Evolutionary conservation across 2,329 filamentous ascomycete genomes (phyloP).

Genomic region (Fonsecaea nubica): DNA sequence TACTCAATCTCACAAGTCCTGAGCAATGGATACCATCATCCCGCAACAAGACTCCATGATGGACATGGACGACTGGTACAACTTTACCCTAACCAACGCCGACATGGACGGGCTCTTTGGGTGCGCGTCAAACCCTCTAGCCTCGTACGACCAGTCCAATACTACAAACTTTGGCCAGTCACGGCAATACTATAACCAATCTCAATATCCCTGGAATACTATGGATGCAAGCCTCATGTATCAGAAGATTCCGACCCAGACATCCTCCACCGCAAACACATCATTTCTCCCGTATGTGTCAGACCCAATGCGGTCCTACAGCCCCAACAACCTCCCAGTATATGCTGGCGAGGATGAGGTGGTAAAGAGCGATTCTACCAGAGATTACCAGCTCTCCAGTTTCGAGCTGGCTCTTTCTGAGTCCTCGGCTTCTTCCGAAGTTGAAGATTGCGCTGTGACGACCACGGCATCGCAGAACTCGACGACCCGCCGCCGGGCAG

Average conservation of each 20-base stretch:
- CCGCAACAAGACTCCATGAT: not conserved
- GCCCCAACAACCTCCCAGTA: not conserved
- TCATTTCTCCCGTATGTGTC: not conserved
- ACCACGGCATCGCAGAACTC: not conserved
- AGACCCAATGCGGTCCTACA: not conserved
- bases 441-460: not conserved
- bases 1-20: not conserved
- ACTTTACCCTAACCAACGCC: not conserved
- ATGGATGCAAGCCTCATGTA: not conserved
- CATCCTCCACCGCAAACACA: not conserved
- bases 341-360: not conserved
- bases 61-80: constrained; percentile 6
- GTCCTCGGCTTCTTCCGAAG: not conserved
- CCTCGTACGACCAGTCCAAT: not conserved
- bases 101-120: not conserved
- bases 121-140: not conserved
- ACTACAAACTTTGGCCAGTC: not conserved
- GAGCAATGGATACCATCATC: not conserved
- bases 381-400: not conserved
- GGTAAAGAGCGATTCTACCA: not conserved
- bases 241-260: not conserved
- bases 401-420: not conserved
- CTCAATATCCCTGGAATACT: not conserved
- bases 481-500: not conserved
- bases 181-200: not conserved